Base-by-base conservation (phyloP, 495 filamentous ascomycete species). In the Aspergillus ostianus region DNA sequence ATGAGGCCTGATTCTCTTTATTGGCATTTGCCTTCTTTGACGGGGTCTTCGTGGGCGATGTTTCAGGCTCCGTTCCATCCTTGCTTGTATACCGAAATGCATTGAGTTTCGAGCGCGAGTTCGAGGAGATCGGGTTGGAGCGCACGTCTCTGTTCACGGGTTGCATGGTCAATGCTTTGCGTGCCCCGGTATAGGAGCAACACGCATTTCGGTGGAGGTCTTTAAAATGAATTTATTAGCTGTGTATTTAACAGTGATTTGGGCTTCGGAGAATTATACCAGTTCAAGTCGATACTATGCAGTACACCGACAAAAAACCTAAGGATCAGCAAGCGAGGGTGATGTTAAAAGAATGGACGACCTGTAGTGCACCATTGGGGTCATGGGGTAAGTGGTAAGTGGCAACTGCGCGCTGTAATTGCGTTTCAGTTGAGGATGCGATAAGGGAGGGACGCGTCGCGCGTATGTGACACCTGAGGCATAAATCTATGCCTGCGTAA, bases 21-120 rank as follows among this genome's bases (percentile, higher is more conserved):
- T 74, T 67, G 18, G 61, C 68, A 64, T 76, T 64, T 23, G 21
- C 65, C 46, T 64, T 27, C 51, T 66, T 65, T 26, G 57, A 46
- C 32, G 53, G 47, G 54, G 68, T 54, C 56, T 74, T 74, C 41
- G 64, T 62, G 8, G 61, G 59, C 47, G 61, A 56, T 18, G 72
- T 73, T 30, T 82, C 74, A 44, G 75, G 66, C 17, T 41, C 51
- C 32, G 49, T 58, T 15, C 62, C 67, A 18, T 62, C 58, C 51
- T 63, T 66, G 21, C 64, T 70, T 64, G 59, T 66, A 51, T 76
- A 87, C 62, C 81, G 80, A 62, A 87, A 88, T 20, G 78, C 73
- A 63, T 82, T 82, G 53, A 89, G 70, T 66, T 87, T 87, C 17
- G 80, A 77, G 63, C 76, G 83, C 5, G 84, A 82, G 59, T 82